Base-by-base conservation (phyloP, 2,329 filamentous ascomycete genomes). In the Fusarium praegraminearum region DNA sequence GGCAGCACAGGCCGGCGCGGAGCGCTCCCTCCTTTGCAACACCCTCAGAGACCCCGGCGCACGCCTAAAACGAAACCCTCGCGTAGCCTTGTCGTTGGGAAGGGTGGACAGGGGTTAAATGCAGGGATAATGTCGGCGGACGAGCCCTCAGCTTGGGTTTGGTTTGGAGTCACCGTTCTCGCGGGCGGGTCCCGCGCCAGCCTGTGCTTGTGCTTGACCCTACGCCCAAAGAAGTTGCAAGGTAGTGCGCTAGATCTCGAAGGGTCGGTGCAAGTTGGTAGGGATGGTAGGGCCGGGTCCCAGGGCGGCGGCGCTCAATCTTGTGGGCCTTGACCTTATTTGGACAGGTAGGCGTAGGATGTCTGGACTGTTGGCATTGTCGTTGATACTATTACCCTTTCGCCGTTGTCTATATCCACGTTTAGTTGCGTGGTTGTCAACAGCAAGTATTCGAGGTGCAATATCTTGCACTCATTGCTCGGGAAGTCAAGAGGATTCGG, bases 1-100 rank as follows among this genome's bases (percentile, higher is more conserved):
- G 70, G 68, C 70, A 75, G 69, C 70, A 75, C 52, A 73, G 65
- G 62, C 56, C 71, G 67, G 71, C 67, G 65, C 69, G 64, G 70
- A 62, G 70, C 64, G 68, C 53, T 65, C 61, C 57, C 65, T 70
- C 59, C 43, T 57, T 45, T 28, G 47, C 47, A 54, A 49, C 62
- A 46, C 35, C 20, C 26, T 44, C 33, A 45, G 36, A 20, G 33
- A 65, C 73, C 62, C 52, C 51, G 70, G 71, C 49, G 70, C 61
- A 60, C 44, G 46, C 60, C 66, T 73, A 73, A 65, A 65, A 53
- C 57, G 70, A 72, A 73, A 74, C 57, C 60, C 67, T 73, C 72
- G 66, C 56, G 62, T 67, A 75, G 73, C 73, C 72, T 72, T 75
- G 73, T 75, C 62, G 63, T 53, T 72, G 62, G 52, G 49, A 62